Base-by-base conservation (phyloP, 2,329 filamentous ascomycete species). In the Claviceps sorghi region DNA sequence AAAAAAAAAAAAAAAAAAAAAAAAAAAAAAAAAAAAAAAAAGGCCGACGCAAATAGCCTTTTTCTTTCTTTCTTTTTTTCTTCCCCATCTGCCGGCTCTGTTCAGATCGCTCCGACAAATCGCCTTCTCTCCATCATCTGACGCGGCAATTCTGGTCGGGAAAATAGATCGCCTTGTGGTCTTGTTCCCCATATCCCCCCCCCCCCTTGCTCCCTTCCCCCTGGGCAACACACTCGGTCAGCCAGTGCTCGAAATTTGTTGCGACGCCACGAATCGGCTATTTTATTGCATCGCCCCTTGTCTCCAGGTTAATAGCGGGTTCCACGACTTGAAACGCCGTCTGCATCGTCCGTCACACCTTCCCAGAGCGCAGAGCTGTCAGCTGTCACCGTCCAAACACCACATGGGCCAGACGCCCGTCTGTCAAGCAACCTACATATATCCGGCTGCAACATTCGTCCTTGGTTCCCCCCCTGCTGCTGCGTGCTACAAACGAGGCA, bases 301-400 rank as follows among this genome's bases (percentile, higher is more conserved):
- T 47, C 26, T 36, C 42, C 38, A 42, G 30, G 30, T 19, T 49
- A 11, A 47, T 54, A 22, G 34, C 29, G 34, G 40, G 34, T 48
- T 49, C 21, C 53, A 43, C 34, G 34, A 43, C 50, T 54, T 52
- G 50, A 52, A 54, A 54, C 53, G 17, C 36, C 34, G 17, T 21
- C 30, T 44, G 50, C 48, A 54, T 48, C 30, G 44, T 38, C 19
- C 21, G 50, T 38, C 50, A 50, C 43, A 45, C 36, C 36, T 49
- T 36, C 32, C 4, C 34, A 38, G 36, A 38, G 15, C 17, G 7
- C 15, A 11, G n/a, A 53, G 7, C 30, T 36, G 34, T 51, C 45
- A 47, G 36, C 4, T 9, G 7, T 34, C 32, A 34, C n/a, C 19
- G 42, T 32, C 9, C 30, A 17, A 13, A 22, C 17, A 17, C 6